phyloP scores from a whole-genome alignment of 441 rosid genomes.

The Croton setiger region DNA sequence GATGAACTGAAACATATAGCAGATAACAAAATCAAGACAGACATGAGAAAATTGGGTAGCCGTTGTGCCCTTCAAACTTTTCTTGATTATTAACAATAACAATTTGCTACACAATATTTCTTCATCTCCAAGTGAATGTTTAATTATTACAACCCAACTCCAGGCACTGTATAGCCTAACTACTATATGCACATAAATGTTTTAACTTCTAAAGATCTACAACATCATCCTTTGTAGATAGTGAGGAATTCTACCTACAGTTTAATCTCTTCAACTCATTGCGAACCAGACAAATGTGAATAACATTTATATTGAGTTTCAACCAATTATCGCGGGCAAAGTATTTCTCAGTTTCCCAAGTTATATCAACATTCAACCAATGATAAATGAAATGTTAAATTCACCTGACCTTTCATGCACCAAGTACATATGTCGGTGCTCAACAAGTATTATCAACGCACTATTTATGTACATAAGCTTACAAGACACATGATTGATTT shows the following conservation, averaged over 20 bases:
- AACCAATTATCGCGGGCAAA: neutral
- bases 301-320: constrained; percentile 2
- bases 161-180: neutral
- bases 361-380: neutral
- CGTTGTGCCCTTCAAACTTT: neutral
- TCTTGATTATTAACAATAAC: neutral
- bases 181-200: neutral
- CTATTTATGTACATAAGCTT: neutral
- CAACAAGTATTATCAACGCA: neutral
- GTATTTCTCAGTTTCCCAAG: neutral
- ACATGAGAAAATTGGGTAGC: neutral
- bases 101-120: neutral
- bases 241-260: constrained; percentile 1
- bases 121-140: neutral
- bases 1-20: constrained; percentile 10
- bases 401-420: neutral
- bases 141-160: neutral
- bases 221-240: neutral
- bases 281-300: neutral
- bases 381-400: neutral
- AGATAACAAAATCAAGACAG: neutral
- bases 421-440: neutral
- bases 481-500: neutral
- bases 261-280: neutral
- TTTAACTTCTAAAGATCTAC: neutral